Percentiles rank a stretch among this genome's conserved stretches.
phyloP scores from a whole-genome alignment of 148 eudicot species.

The Cornus suecica region DNA sequence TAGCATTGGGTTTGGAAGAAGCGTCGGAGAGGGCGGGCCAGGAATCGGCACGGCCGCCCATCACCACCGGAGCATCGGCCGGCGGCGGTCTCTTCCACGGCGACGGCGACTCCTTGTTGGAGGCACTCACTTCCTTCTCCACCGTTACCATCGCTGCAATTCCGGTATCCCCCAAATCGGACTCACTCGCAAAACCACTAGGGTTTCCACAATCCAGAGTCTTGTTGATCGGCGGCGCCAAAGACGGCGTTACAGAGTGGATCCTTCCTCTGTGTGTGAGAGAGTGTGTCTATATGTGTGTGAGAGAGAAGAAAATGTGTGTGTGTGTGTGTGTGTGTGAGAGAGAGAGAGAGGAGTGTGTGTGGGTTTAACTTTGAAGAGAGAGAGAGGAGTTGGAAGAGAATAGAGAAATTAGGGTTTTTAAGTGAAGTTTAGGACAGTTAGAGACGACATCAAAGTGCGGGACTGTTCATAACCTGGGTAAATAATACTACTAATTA shows the following conservation, averaged over 20 bases:
- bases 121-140: conserved; percentile 45
- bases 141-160: conserved; percentile 44
- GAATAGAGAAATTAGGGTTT: conserved; percentile 33
- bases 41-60: conserved; percentile 47
- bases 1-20: conserved; percentile 29
- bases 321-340: neutral
- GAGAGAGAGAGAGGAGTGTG: conserved; percentile 6
- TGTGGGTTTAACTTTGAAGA: conserved; percentile 19
- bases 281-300: neutral
- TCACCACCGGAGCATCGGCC: conserved; percentile 32
- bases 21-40: conserved; percentile 82
- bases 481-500: too few species aligned
- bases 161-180: neutral
- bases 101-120: conserved; percentile 24
- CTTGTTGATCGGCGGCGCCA: neutral
- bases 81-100: conserved; percentile 64
- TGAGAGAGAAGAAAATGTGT: neutral
- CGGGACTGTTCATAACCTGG: conserved; percentile 8
- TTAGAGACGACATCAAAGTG: conserved; percentile 13
- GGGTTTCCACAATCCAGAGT: neutral
- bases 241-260: neutral
- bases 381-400: conserved; percentile 11
- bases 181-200: neutral
- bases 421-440: conserved; percentile 11
- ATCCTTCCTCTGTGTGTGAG: neutral